Conservation (phyloP, 257 asterid genomes). For the Eustoma russellianum region DNA sequence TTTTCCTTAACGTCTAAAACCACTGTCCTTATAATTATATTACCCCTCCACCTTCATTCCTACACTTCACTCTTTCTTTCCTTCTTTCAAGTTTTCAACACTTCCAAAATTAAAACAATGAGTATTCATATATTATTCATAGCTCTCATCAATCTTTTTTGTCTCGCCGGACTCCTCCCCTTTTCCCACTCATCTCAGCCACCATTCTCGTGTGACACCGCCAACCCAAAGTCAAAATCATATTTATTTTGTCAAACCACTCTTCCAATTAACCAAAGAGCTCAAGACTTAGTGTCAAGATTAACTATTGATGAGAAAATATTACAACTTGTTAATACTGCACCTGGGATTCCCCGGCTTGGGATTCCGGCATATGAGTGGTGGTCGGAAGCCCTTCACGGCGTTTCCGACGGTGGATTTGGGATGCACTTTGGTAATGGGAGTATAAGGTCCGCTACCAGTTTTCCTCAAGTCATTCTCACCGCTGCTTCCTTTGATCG, state of each 20-base stretch:
- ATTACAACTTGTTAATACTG: constrained; percentile 67
- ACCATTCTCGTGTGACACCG: constrained; percentile 55
- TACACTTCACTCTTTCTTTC: too few species aligned
- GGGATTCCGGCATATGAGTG: constrained; percentile 78
- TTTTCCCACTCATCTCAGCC: constrained; percentile 28
- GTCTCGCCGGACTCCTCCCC: constrained; percentile 3
- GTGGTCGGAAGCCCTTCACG: constrained; percentile 97
- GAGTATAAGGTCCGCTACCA: constrained; percentile 45
- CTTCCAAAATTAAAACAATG: too few species aligned
- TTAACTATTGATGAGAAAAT: constrained; percentile 76
- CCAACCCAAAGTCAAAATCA: constrained; percentile 30
- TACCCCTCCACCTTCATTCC: too few species aligned
- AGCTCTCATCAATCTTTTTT: constrained; percentile 13
- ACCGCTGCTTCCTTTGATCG: constrained; percentile 82
- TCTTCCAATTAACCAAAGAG: constrained; percentile 49
- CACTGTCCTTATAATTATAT: too few species aligned
- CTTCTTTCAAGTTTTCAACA: too few species aligned
- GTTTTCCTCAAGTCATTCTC: constrained; percentile 87
- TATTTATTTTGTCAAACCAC: constrained; percentile 45
- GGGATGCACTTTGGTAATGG: constrained; percentile 49
- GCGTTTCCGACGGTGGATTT: constrained; percentile 61
- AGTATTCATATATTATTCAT: too few species aligned
- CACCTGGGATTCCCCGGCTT: constrained; percentile 61
- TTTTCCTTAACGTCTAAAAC: background rate
- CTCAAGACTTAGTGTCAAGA: constrained; percentile 56